Base-by-base conservation (phyloP, 129 eudicot genomes). In the Oenanthe sinensis region DNA sequence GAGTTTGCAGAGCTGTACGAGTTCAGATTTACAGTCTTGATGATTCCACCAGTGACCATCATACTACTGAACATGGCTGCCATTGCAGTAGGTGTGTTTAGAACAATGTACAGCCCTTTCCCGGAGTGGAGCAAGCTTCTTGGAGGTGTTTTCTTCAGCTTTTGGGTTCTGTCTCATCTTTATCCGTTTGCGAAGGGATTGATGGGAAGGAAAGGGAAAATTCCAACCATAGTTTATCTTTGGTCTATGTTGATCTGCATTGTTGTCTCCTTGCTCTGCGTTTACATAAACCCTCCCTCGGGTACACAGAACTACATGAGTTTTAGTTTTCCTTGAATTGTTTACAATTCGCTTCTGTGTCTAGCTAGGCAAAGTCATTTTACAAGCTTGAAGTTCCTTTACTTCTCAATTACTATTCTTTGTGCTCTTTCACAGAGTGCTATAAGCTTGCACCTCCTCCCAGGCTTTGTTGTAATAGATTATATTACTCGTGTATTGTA, bases 61-160 rank as follows among this genome's bases (percentile, higher is more conserved):
- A 83, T 88, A 26, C 77, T 85, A 81, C 46, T 87, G 8, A 90
- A 90, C 77, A 47, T 86, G 82, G 77, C 78, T 3, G 91, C 90
- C 1, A 85, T 86, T 43, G 87, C 79, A 1, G 90, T 89, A 69
- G 93, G 87, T 0, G 60, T 81, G 2, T 83, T 84, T 10, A 89
- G 93, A 71, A 89, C 93, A 16, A 43, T 89, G 76, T 89, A 89
- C 71, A 89, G 93, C 75, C 90, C 93, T 0, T 86, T 86, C 55
- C 93, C 93, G 0, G 77, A 89, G 75, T 89, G 93, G 93, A 89
- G 93, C 81, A 89, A 83, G 88, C 85, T 89, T 20, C 79, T 89
- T 65, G 93, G 93, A 44, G 93, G 93, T 6, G 93, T 89, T 17
- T 89, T 89, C 86, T 89, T 89, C 76, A 89, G 93, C 85, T 84